Evolutionary conservation across 139 green algal species (phyloP).

Genomic region (Ulvella scutata): DNA sequence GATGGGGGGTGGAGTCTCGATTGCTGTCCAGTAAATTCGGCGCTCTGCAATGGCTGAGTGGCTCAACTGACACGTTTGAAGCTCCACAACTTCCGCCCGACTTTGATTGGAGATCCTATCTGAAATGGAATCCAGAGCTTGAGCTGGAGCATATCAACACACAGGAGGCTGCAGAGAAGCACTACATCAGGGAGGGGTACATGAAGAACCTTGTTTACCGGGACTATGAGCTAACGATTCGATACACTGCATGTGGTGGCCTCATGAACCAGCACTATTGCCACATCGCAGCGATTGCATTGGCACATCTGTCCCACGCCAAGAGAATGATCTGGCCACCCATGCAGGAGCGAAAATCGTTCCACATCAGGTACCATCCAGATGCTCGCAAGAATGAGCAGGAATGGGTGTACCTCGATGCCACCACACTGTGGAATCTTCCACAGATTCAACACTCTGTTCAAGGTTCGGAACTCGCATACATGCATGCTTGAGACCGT

Average conservation of each 20-base stretch:
- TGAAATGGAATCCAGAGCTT: constrained; percentile 1
- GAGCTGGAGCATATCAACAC: background rate
- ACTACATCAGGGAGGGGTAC: background rate
- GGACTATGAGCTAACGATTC: background rate
- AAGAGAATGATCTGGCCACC: background rate
- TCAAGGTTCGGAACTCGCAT: background rate
- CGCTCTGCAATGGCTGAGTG: background rate
- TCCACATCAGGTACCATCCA: background rate
- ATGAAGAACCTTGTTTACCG: background rate
- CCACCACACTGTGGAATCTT: background rate
- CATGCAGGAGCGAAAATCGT: background rate
- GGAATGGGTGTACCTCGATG: background rate
- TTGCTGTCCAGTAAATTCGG: background rate
- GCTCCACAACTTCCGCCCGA: background rate
- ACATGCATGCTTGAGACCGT: background rate
- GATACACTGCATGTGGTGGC: constrained; percentile 45
- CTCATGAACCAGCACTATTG: constrained; percentile 49
- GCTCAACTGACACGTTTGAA: background rate
- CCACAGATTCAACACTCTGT: background rate
- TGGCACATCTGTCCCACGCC: constrained; percentile 9
- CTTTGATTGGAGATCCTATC: background rate
- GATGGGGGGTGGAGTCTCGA: background rate
- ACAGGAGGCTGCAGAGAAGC: background rate
- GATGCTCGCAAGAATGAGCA: background rate
- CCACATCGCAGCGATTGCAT: constrained; percentile 31